Evolutionary conservation across 495 filamentous ascomycete species (phyloP).

Genomic region (Clohesyomyces aquaticus): DNA sequence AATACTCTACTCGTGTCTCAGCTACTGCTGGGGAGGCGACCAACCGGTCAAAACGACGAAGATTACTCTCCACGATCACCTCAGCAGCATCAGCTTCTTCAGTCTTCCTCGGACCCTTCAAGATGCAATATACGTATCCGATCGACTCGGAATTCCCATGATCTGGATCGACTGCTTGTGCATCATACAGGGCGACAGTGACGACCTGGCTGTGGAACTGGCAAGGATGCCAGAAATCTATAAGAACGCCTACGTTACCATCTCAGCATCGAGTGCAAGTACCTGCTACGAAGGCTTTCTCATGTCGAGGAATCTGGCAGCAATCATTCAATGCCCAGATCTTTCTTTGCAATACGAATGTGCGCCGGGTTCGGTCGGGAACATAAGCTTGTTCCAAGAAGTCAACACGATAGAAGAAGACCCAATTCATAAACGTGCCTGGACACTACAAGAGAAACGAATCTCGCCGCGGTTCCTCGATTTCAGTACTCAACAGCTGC

Average conservation of each 20-base stretch:
- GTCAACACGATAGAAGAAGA: conserved; percentile 5
- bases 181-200: conserved; percentile 17
- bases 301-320: background rate
- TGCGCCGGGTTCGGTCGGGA: background rate
- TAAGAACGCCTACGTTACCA: conserved; percentile 17
- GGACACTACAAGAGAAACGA: conserved; percentile 41
- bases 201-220: conserved; percentile 2
- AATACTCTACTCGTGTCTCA: conserved; percentile 4
- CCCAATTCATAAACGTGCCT: conserved; percentile 34
- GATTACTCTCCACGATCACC: background rate
- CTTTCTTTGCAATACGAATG: background rate
- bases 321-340: background rate
- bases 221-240: conserved; percentile 14
- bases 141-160: background rate
- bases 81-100: background rate
- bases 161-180: conserved; percentile 24
- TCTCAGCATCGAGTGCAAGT: conserved; percentile 26
- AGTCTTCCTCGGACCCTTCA: conserved; percentile 7
- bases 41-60: conserved; percentile 13
- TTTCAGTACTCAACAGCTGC: conserved; percentile 13
- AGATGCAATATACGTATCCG: conserved; percentile 8
- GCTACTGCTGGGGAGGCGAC: conserved; percentile 23
- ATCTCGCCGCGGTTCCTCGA: conserved; percentile 38
- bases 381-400: conserved; percentile 6
- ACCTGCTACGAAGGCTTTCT: conserved; percentile 22